Percentiles rank a stretch among this genome's conserved stretches.
Conservation (phyloP, 2,329 filamentous ascomycete genomes). For the Epichloe baconii region DNA sequence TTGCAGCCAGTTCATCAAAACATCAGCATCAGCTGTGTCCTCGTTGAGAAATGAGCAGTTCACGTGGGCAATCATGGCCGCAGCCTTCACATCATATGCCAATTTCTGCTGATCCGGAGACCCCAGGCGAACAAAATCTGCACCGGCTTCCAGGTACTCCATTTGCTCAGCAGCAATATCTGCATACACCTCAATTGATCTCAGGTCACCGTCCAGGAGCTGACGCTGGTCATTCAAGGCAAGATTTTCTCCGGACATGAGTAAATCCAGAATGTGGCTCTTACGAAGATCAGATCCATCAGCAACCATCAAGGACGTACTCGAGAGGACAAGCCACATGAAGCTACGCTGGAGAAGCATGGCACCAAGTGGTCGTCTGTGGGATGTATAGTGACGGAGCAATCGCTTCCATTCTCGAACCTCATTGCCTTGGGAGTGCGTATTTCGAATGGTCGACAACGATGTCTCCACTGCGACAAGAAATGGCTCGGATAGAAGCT, state of each 20-base stretch:
- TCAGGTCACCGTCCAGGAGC: conserved; percentile 37
- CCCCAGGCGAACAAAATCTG: conserved; percentile 72
- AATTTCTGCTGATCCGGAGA: conserved; percentile 78
- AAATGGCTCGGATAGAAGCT: conserved; percentile 71
- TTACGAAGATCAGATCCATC: conserved; percentile 46
- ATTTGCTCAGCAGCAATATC: conserved; percentile 71
- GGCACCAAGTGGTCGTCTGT: conserved; percentile 71
- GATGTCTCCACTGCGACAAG: conserved; percentile 78
- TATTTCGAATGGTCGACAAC: conserved; percentile 79
- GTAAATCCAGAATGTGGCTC: conserved; percentile 58
- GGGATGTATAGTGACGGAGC: conserved; percentile 66
- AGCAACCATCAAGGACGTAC: conserved; percentile 59
- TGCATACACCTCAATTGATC: conserved; percentile 50
- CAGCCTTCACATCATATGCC: conserved; percentile 74
- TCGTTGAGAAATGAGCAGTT: conserved; percentile 77
- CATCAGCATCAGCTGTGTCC: conserved; percentile 64
- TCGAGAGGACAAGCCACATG: conserved; percentile 70
- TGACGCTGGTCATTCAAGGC: conserved; percentile 21
- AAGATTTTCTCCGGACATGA: conserved; percentile 46
- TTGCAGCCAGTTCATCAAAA: conserved; percentile 75
- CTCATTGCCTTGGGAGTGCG: conserved; percentile 48
- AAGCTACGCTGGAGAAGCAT: conserved; percentile 86
- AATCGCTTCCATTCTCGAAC: conserved; percentile 82
- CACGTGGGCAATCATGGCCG: conserved; percentile 68
- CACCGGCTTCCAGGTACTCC: conserved; percentile 72